These are phyloP conservation scores for Botrytis hyacinthi DNA, from an alignment of 2,329 filamentous ascomycete genomes.

Conservation along the genomic window DNA sequence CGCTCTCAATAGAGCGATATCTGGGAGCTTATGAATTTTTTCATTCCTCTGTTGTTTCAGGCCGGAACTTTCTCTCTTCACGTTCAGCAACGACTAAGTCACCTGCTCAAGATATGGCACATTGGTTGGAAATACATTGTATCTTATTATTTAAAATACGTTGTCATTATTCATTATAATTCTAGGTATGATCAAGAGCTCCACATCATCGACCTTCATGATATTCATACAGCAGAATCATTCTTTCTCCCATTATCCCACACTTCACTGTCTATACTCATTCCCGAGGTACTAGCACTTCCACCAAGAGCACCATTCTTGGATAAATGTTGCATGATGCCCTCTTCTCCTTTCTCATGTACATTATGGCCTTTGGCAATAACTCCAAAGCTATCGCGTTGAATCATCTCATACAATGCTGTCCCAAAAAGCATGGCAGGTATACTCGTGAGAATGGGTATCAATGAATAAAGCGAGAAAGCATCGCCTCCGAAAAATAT, in stretches of 20 bases:
- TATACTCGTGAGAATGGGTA: slow-evolving; percentile 55
- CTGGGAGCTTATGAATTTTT: neutral
- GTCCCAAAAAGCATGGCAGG: slow-evolving; percentile 57
- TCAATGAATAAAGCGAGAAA: slow-evolving; percentile 52
- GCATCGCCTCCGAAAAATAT: slow-evolving; percentile 55
- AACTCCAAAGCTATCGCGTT: slow-evolving; percentile 52
- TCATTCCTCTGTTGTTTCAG: neutral
- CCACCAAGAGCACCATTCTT: slow-evolving; percentile 39
- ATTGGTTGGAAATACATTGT: neutral
- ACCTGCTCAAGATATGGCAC: neutral
- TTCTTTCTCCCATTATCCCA: slow-evolving; percentile 11
- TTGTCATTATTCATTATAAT: neutral
- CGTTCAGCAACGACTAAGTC: neutral
- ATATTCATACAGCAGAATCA: slow-evolving; percentile 14
- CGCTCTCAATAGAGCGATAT: neutral
- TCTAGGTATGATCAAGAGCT: neutral
- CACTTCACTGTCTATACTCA: slow-evolving; percentile 7
- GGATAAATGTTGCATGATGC: slow-evolving; percentile 45
- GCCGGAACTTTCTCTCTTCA: neutral
- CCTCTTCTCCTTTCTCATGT: slow-evolving; percentile 52
- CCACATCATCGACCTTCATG: neutral
- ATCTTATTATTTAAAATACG: neutral
- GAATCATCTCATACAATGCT: slow-evolving; percentile 53
- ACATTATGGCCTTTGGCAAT: slow-evolving; percentile 49
- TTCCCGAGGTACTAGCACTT: neutral